Evolutionary conservation across 2,329 filamentous ascomycete species (phyloP), one percentile per base, ranked within the genome.

Genomic region (Colletotrichum sp.): DNA sequence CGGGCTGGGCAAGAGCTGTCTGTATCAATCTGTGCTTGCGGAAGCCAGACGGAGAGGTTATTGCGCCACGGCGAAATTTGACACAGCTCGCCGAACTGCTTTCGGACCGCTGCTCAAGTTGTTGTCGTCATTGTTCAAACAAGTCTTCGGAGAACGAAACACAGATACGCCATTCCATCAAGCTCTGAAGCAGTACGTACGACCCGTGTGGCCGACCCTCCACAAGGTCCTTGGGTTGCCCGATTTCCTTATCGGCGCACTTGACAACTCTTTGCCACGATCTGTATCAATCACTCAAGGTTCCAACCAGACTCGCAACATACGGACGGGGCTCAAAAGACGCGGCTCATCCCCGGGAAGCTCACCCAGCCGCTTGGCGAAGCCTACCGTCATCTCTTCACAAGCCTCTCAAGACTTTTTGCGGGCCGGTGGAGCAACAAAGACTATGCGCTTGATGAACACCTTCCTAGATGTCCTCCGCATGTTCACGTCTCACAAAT

Each of bases 381-480:
- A 80, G 32, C 85, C 84, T 55, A 81, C 85, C 5, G 82, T 84
- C 32, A 79, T 88, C 5, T 84, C 89, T 5, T 84, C 87, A 2
- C 89, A 91, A 73, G 89, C 85, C 60, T 90, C 91, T 1, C 90
- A 92, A 69, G 91, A 93, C 32, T 92, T 92, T 71, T 84, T 93
- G 28, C 89, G 91, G 36, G 86, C 88, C 4, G 91, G 91, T 36
- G 84, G 88, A 1, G 89, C 91, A 7, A 92, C 90, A 13, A 93
- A 92, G 81, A 91, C 89, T 3, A 93, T 95, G 78, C 92, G 95
- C 15, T 90, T 98, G 72, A 95, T 96, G 89, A 96, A 96, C 81
- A 96, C 95, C 2, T 96, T 98, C 80, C 87, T 98, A 62, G 96
- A 98, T 79, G 93, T 98, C 12, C 85, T 98, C 67, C 92, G 95